A percentile compares a stretch with the other conserved stretches of the same genome.
Conservation (phyloP, 257 asterid species). For the Solanum rostratum region DNA sequence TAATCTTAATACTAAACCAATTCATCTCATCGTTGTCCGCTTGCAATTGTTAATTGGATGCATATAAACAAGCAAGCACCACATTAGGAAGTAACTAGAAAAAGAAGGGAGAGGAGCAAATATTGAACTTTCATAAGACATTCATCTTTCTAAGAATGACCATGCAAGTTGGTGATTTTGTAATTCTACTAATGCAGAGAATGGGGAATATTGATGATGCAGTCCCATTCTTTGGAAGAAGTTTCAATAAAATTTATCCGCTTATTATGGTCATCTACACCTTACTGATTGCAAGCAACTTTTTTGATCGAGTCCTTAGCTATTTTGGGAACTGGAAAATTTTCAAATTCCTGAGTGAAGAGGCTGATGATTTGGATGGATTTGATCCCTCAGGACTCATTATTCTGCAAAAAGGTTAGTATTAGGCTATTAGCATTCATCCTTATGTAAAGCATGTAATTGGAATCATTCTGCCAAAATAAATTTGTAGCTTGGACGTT, state of each 20-base stretch:
- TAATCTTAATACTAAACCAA: neutral
- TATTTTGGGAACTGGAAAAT: conserved; percentile 70
- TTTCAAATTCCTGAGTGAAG: conserved; percentile 43
- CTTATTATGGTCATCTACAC: conserved; percentile 72
- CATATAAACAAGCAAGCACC: neutral
- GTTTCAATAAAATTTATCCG: conserved; percentile 70
- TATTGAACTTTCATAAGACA: neutral
- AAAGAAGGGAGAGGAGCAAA: neutral
- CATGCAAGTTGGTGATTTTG: conserved; percentile 1
- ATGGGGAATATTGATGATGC: conserved; percentile 88
- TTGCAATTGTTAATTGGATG: neutral
- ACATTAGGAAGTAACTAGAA: neutral
- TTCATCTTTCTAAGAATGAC: neutral
- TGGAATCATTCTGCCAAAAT: neutral
- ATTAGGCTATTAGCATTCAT: neutral
- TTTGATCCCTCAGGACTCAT: conserved; percentile 60
- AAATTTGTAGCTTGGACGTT: neutral
- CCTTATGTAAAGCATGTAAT: neutral
- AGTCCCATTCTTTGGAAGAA: conserved; percentile 77
- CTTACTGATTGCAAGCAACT: conserved; percentile 50
- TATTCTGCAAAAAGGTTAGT: conserved; percentile 53
- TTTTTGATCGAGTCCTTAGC: conserved; percentile 38
- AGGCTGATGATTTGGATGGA: conserved; percentile 55
- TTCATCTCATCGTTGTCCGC: neutral
- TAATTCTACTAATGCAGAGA: conserved; percentile 31